Evolutionary conservation across 495 filamentous ascomycete species (phyloP).

Genomic region (Penicillium argentinense): DNA sequence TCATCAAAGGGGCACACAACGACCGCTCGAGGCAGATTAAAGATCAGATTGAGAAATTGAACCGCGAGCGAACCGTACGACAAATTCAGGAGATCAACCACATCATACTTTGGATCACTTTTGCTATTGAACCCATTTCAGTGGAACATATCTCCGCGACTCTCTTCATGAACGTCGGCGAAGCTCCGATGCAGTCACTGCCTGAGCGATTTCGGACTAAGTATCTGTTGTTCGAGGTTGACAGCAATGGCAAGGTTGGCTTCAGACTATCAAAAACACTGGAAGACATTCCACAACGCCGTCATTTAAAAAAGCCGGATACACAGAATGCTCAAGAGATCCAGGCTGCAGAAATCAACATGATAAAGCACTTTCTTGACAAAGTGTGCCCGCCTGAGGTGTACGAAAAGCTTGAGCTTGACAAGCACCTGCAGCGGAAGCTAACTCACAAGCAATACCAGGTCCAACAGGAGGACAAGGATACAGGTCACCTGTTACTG

Average conservation of each 20-base stretch:
- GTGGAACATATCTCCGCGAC: not conserved
- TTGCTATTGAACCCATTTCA: not conserved
- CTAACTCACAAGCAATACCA: not conserved
- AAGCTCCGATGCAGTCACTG: not conserved
- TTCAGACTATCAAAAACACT: conserved; percentile 1
- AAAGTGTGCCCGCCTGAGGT: conserved; percentile 4
- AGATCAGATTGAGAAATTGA: not conserved
- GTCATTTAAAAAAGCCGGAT: not conserved
- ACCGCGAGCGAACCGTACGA: not conserved
- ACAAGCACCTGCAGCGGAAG: conserved; percentile 3
- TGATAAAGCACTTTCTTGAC: conserved; percentile 2
- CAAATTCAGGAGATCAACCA: conserved; percentile 3
- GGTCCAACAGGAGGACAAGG: conserved; percentile 8
- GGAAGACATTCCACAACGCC: not conserved
- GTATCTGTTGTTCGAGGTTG: conserved; percentile 4
- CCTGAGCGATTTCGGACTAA: not conserved
- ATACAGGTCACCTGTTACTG: conserved; percentile 1
- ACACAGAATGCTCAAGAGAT: not conserved
- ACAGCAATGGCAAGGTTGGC: not conserved
- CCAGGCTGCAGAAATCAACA: not conserved
- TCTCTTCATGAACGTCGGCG: not conserved
- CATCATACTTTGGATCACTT: conserved; percentile 9
- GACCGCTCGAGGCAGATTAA: not conserved
- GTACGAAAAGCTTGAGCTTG: conserved; percentile 1
- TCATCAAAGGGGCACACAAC: not conserved